Evolutionary conservation across 2,329 filamentous ascomycete species (phyloP), one percentile per base, ranked within the genome.

Genomic region (Penicillium expansum): DNA sequence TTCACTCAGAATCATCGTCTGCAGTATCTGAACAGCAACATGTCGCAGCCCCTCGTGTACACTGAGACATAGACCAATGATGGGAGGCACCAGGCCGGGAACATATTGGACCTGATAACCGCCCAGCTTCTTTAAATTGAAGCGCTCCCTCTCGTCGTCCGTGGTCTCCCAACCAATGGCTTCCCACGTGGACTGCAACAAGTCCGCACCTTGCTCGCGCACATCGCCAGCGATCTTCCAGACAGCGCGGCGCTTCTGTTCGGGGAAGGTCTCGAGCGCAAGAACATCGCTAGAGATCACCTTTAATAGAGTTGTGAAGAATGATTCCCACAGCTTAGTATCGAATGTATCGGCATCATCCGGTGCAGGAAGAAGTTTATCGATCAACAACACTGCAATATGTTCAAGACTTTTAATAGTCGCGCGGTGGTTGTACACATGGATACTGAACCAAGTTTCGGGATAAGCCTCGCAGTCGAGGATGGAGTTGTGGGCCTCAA

Each of bases 161-260:
- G 83, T 90, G 0, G 91, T 91, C 66, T 99, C 93, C 94, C 94
- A 99, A 13, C 95, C 94, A 60, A 99, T 95, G 18, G 92, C 90
- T 70, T 96, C 91, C 94, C 94, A 99, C 6, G 89, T 93, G 29
- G 86, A 84, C 59, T 89, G 86, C 33, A 99, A 79, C 9, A 99
- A 80, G 49, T 93, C 90, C 4, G 94, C 93, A 16, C 95, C 94
- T 62, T 91, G 84, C 72, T 97, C 92, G 55, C 94, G 85, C 49
- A 99, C 91, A 75, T 99, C 95, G 6, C 94, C 94, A 4, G 93
- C 94, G 70, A 99, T 97, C 77, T 97, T 99, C 94, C 95, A 99
- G 1, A 97, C 93, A 0, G 94, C 93, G 54, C 94, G 82, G 44
- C 94, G 83, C 77, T 97, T 99, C 76, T 99, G 94, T 73, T 99